Conservation (phyloP, 257 asterid species). For the Primulina eburnea region DNA sequence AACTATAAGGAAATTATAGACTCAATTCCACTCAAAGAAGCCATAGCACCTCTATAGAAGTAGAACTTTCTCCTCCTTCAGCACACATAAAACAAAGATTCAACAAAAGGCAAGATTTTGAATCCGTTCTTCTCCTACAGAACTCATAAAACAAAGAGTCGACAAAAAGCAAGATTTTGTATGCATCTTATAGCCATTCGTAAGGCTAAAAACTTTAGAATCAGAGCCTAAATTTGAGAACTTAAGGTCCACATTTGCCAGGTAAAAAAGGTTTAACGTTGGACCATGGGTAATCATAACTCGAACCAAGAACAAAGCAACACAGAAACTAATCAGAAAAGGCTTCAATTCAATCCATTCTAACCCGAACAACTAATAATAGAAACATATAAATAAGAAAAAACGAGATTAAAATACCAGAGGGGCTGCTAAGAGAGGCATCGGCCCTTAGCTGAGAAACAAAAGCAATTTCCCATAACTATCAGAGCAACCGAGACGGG, state of each 20-base stretch:
- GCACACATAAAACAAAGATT: background rate
- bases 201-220: background rate
- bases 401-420: constrained; percentile 24
- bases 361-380: background rate
- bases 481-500: background rate
- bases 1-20: background rate
- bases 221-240: background rate
- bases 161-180: background rate
- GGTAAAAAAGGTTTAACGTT: background rate
- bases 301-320: background rate
- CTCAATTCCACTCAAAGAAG: background rate
- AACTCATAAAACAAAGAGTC: background rate
- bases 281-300: background rate
- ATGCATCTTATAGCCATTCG: background rate
- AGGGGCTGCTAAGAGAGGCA: constrained; percentile 26
- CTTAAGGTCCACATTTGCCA: background rate
- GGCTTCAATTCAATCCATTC: background rate
- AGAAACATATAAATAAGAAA: background rate
- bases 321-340: background rate
- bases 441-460: constrained; percentile 37
- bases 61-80: background rate
- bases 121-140: background rate
- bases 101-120: background rate
- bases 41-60: background rate
- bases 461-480: constrained; percentile 40